Evolutionary conservation across 345 rosid genomes (phyloP).

Genomic region (Brassica carinata): DNA sequence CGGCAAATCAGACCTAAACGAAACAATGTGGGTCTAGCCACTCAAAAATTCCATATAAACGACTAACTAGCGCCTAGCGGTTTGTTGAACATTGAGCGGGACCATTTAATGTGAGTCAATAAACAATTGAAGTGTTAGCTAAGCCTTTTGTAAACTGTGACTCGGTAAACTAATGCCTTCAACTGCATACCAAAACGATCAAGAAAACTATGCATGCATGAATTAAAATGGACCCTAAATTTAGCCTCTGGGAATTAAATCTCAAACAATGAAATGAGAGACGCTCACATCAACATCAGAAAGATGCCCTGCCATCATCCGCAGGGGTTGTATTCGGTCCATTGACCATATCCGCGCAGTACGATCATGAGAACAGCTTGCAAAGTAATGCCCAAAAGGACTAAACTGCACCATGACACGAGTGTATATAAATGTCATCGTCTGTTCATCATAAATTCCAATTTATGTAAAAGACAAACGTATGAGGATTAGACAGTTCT

Average conservation of each 20-base stretch:
- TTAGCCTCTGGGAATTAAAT: neutral
- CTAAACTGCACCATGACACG: slow-evolving; percentile 77
- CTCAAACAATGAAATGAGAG: slow-evolving; percentile 1
- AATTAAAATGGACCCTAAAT: neutral
- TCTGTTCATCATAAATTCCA: slow-evolving; percentile 19
- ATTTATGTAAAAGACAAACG: neutral
- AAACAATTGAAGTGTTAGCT: neutral
- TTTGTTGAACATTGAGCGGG: too few relatives aligned
- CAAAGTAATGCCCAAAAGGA: slow-evolving; percentile 91
- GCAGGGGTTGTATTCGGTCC: slow-evolving; percentile 89
- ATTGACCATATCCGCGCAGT: slow-evolving; percentile 96
- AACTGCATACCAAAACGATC: neutral
- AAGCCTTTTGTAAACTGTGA: neutral
- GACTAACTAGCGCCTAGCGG: too few relatives aligned
- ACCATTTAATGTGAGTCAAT: neutral
- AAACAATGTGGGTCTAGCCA: too few relatives aligned
- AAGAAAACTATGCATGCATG: slow-evolving; percentile 2
- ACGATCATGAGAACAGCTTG: slow-evolving; percentile 94
- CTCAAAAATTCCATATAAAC: too few relatives aligned
- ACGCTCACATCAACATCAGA: slow-evolving; percentile 93
- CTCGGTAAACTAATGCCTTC: neutral
- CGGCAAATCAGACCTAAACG: too few relatives aligned
- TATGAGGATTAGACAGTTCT: slow-evolving; percentile 10
- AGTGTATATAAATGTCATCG: slow-evolving; percentile 5
- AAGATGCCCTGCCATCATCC: slow-evolving; percentile 97